phyloP scores from a whole-genome alignment of 1,284 basidiomycete species.

The Ceratobasidium sp. region DNA sequence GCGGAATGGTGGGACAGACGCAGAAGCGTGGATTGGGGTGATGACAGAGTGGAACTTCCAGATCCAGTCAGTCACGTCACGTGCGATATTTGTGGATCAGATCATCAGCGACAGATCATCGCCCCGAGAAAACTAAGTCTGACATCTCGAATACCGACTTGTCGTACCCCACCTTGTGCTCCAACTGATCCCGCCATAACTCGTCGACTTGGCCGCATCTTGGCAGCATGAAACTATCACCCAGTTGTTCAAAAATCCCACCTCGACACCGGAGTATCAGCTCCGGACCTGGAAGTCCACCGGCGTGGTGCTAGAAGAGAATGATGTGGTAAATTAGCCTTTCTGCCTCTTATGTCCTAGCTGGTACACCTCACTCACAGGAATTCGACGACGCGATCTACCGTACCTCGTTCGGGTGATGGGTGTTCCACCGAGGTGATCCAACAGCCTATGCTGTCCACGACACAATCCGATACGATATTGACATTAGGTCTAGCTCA shows the following conservation, averaged over 20 bases:
- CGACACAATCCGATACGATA: slow-evolving; percentile 54
- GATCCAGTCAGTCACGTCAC: background rate
- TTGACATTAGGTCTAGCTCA: slow-evolving; percentile 52
- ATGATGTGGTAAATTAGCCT: slow-evolving; percentile 60
- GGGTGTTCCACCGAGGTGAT: slow-evolving; percentile 8
- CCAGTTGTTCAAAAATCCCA: slow-evolving; percentile 22
- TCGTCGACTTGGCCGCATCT: background rate
- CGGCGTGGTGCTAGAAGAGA: slow-evolving; percentile 67
- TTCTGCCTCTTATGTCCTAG: slow-evolving; percentile 42
- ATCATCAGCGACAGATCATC: background rate
- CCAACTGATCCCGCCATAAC: background rate
- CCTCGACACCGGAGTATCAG: slow-evolving; percentile 67
- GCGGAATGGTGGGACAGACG: background rate
- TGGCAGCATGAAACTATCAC: background rate
- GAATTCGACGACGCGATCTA: slow-evolving; percentile 77
- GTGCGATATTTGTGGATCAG: background rate
- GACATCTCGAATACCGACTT: background rate
- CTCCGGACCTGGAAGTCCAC: slow-evolving; percentile 78
- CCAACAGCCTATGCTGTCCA: slow-evolving; percentile 43
- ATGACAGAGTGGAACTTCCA: background rate
- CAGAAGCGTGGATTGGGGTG: slow-evolving; percentile 5
- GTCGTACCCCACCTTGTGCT: slow-evolving; percentile 22
- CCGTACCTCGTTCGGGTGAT: slow-evolving; percentile 67
- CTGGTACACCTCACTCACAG: slow-evolving; percentile 51
- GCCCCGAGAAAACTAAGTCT: background rate